Percentiles rank a stretch among this genome's conserved stretches.
These are phyloP conservation scores for Saccharomyces paradoxus DNA, from an alignment of 805 yeast genomes.

Conservation along the genomic window DNA sequence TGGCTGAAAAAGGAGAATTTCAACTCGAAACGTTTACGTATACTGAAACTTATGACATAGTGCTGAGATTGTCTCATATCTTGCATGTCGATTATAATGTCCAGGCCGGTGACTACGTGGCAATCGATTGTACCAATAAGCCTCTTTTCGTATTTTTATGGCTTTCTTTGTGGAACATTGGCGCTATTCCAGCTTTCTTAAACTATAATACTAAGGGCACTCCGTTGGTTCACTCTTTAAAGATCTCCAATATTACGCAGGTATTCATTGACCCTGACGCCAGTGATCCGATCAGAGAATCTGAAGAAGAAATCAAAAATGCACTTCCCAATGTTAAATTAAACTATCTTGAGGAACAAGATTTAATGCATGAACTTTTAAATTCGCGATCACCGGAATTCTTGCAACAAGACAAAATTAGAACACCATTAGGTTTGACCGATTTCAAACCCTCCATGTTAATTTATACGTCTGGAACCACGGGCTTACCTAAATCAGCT, in stretches of 20 bases:
- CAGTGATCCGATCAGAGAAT: slow-evolving; percentile 41
- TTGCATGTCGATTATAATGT: slow-evolving; percentile 58
- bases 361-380: slow-evolving; percentile 34
- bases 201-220: slow-evolving; percentile 70
- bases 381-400: slow-evolving; percentile 39
- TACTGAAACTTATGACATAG: slow-evolving; percentile 54
- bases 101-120: slow-evolving; percentile 58
- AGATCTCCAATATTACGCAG: slow-evolving; percentile 52
- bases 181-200: slow-evolving; percentile 81
- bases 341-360: slow-evolving; percentile 45
- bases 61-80: slow-evolving; percentile 58
- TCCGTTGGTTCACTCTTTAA: slow-evolving; percentile 73
- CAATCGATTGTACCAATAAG: slow-evolving; percentile 70
- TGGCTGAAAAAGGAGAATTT: slow-evolving; percentile 48
- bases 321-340: slow-evolving; percentile 36
- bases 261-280: slow-evolving; percentile 73
- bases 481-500: slow-evolving; percentile 91
- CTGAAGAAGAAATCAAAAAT: slow-evolving; percentile 36
- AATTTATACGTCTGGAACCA: slow-evolving; percentile 89
- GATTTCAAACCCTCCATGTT: slow-evolving; percentile 60
- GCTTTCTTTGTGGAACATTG: slow-evolving; percentile 85
- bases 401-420: slow-evolving; percentile 46
- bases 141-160: slow-evolving; percentile 74
- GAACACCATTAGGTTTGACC: slow-evolving; percentile 46
- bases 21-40: slow-evolving; percentile 59